Evolutionary conservation across 805 yeast genomes (phyloP).

Genomic region (Zygoascus flipseniorum): DNA sequence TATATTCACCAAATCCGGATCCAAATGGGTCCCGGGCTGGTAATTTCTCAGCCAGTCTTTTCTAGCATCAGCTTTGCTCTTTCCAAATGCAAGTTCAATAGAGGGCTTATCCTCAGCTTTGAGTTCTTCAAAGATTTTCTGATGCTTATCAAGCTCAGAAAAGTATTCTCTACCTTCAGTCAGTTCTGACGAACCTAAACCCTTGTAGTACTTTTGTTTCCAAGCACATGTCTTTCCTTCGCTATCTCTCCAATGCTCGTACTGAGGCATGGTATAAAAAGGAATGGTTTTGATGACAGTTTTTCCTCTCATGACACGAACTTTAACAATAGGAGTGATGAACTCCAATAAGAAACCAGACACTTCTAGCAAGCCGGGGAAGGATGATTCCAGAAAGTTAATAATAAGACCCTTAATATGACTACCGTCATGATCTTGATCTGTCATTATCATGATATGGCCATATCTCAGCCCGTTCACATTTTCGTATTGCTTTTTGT

Average conservation of each 20-base stretch:
- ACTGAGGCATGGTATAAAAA: conserved; percentile 93
- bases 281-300: conserved; percentile 43
- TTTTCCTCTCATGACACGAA: conserved; percentile 53
- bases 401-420: conserved; percentile 94
- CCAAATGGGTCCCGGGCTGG: conserved; percentile 86
- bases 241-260: conserved; percentile 82
- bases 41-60: conserved; percentile 93
- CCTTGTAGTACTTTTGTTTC: conserved; percentile 94
- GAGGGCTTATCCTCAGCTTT: conserved; percentile 62
- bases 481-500: conserved; percentile 73
- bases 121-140: conserved; percentile 75
- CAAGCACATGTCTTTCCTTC: conserved; percentile 71
- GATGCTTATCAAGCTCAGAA: conserved; percentile 72
- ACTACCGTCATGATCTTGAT: conserved; percentile 99
- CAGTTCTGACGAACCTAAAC: conserved; percentile 90
- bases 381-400: conserved; percentile 85
- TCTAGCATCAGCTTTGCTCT: conserved; percentile 92
- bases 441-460: conserved; percentile 97
- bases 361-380: conserved; percentile 83
- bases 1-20: conserved; percentile 63
- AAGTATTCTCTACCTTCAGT: conserved; percentile 85
- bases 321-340: conserved; percentile 93
- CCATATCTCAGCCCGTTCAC: conserved; percentile 80
- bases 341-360: conserved; percentile 92
- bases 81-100: conserved; percentile 89